Percentiles rank a stretch among this genome's conserved stretches.
These are phyloP conservation scores for Xylariales sp. DNA, from an alignment of 2,329 filamentous ascomycete species.

Conservation along the genomic window DNA sequence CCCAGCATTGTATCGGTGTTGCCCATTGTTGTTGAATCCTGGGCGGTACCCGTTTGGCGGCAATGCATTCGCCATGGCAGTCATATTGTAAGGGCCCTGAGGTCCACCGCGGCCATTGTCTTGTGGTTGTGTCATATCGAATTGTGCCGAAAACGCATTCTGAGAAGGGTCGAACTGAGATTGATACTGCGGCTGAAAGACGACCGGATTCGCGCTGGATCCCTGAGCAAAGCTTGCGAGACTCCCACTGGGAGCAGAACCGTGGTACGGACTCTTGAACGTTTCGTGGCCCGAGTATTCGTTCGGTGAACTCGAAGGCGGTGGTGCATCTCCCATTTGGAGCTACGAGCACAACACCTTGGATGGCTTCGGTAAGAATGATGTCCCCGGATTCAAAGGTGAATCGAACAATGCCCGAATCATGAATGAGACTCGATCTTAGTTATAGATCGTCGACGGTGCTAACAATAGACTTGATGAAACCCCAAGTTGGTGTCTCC, in stretches of 20 bases:
- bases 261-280: constrained; percentile 14
- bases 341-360: background rate
- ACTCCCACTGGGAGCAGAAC: constrained; percentile 20
- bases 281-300: constrained; percentile 14
- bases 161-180: constrained; percentile 29
- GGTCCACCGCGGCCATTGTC: constrained; percentile 26
- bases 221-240: constrained; percentile 15
- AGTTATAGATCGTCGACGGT: constrained; percentile 4
- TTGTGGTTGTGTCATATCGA: constrained; percentile 35
- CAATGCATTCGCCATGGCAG: constrained; percentile 37
- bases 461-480: constrained; percentile 7
- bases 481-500: background rate
- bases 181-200: constrained; percentile 26
- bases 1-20: constrained; percentile 26
- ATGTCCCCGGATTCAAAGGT: constrained; percentile 6
- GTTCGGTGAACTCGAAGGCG: constrained; percentile 14
- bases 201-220: constrained; percentile 15
- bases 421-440: background rate
- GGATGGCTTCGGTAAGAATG: background rate
- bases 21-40: constrained; percentile 31
- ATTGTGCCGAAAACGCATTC: constrained; percentile 37
- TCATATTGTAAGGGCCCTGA: constrained; percentile 46
- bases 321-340: constrained; percentile 31
- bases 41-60: constrained; percentile 36
- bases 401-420: background rate